Evolutionary conservation across 2,329 filamentous ascomycete species (phyloP).

Genomic region (Neurospora sp.): DNA sequence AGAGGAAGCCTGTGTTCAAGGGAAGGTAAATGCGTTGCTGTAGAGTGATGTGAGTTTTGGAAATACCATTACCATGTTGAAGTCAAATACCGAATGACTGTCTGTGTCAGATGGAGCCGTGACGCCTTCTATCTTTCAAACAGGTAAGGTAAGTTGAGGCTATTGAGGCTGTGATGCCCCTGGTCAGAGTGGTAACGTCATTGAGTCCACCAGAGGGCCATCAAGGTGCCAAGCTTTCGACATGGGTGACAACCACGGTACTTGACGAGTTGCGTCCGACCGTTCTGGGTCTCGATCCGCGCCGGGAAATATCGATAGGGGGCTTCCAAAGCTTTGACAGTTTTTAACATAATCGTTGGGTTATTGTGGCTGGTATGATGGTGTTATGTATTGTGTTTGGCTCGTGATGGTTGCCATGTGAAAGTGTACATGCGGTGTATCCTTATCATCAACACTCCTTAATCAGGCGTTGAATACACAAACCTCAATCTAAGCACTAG

Average conservation of each 20-base stretch:
- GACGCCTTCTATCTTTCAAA: background rate
- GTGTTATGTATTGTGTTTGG: background rate
- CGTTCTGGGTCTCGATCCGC: background rate
- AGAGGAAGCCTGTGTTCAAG: slow-evolving; percentile 49
- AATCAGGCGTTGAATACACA: background rate
- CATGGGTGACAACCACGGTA: background rate
- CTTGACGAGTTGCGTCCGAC: background rate
- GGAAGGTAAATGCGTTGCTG: slow-evolving; percentile 29
- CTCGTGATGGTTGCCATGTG: background rate
- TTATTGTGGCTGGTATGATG: background rate
- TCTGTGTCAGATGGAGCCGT: no score
- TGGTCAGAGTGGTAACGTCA: background rate
- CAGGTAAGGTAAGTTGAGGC: background rate
- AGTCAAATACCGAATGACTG: background rate
- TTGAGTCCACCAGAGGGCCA: background rate
- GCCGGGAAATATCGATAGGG: background rate
- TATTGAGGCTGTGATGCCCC: background rate
- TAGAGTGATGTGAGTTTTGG: background rate
- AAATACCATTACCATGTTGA: background rate
- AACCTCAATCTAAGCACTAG: background rate
- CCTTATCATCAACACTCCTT: background rate
- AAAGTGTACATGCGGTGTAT: background rate
- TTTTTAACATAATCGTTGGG: background rate
- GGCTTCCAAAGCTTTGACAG: background rate
- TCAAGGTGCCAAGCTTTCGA: background rate